A percentile compares a stretch with the other conserved stretches of the same genome.
Evolutionary conservation across 2,329 filamentous ascomycete species (phyloP).

Genomic region (Hypoxylon sp.): DNA sequence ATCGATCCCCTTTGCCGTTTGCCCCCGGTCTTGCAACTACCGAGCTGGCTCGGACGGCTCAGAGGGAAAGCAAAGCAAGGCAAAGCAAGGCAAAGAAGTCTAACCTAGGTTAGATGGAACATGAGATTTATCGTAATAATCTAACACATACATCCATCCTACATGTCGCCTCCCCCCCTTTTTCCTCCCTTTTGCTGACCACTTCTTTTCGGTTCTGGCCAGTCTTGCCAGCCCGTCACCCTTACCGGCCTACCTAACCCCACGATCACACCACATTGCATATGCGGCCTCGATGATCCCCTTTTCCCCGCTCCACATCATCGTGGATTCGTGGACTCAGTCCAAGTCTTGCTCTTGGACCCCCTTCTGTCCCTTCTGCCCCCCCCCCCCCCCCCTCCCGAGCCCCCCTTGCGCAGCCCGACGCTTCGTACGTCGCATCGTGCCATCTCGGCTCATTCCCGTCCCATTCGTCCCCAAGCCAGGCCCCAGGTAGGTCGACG

Average conservation of each 20-base stretch:
- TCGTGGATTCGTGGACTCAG: not conserved
- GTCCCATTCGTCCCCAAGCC: constrained; percentile 22
- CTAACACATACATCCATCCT: constrained; percentile 16
- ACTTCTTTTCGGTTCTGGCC: not conserved
- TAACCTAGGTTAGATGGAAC: not conserved
- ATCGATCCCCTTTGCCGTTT: not conserved
- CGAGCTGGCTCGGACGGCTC: no score
- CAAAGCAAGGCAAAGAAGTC: no score
- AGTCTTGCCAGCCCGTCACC: no score
- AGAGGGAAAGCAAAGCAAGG: no score
- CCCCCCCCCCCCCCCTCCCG: not conserved
- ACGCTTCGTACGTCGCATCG: constrained; percentile 28
- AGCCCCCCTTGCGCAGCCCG: not conserved
- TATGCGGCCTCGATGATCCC: constrained; percentile 29
- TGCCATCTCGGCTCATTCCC: constrained; percentile 36
- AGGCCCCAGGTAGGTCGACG: not conserved
- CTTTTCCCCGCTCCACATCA: constrained; percentile 18
- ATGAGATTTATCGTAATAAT: constrained; percentile 12
- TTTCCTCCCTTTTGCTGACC: not conserved
- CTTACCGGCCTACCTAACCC: constrained; percentile 21
- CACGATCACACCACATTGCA: constrained; percentile 39
- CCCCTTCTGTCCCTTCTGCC: no score
- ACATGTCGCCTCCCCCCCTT: not conserved
- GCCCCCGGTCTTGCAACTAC: constrained; percentile 9
- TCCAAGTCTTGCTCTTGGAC: no score